phyloP scores from a whole-genome alignment of 805 yeast genomes.

The Kazachstania kunashirensis region DNA sequence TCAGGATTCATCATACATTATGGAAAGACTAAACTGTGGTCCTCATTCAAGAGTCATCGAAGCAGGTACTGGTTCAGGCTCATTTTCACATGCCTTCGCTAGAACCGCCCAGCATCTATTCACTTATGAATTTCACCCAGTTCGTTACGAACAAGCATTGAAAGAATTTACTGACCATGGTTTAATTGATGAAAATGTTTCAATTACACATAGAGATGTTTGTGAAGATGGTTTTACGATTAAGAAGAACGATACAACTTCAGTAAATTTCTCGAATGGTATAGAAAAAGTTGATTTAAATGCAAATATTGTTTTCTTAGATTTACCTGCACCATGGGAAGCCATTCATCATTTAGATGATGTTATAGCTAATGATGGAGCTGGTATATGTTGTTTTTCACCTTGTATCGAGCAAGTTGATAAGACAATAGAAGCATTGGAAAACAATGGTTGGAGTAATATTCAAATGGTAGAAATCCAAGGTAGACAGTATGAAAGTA shows the following conservation, averaged over 20 bases:
- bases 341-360: slow-evolving; percentile 68
- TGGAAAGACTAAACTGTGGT: slow-evolving; percentile 66
- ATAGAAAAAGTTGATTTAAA: slow-evolving; percentile 30
- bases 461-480: slow-evolving; percentile 90
- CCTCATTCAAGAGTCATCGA: slow-evolving; percentile 78
- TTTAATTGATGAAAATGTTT: slow-evolving; percentile 41
- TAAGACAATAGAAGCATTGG: slow-evolving; percentile 68
- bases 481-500: slow-evolving; percentile 78
- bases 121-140: slow-evolving; percentile 87
- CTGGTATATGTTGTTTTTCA: slow-evolving; percentile 83
- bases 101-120: slow-evolving; percentile 72
- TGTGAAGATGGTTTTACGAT: slow-evolving; percentile 76
- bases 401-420: slow-evolving; percentile 98
- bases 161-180: slow-evolving; percentile 70
- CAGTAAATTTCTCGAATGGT: slow-evolving; percentile 15
- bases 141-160: slow-evolving; percentile 69
- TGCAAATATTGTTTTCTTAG: slow-evolving; percentile 76
- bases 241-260: slow-evolving; percentile 23
- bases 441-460: slow-evolving; percentile 68
- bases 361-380: slow-evolving; percentile 45
- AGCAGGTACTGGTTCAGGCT: slow-evolving; percentile 97
- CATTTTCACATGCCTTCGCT: slow-evolving; percentile 87
- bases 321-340: slow-evolving; percentile 94
- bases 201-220: slow-evolving; percentile 83
- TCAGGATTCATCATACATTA: slow-evolving; percentile 85